Conservation (phyloP, 768 basidiomycete genomes). For the Tricholoma sp. region DNA sequence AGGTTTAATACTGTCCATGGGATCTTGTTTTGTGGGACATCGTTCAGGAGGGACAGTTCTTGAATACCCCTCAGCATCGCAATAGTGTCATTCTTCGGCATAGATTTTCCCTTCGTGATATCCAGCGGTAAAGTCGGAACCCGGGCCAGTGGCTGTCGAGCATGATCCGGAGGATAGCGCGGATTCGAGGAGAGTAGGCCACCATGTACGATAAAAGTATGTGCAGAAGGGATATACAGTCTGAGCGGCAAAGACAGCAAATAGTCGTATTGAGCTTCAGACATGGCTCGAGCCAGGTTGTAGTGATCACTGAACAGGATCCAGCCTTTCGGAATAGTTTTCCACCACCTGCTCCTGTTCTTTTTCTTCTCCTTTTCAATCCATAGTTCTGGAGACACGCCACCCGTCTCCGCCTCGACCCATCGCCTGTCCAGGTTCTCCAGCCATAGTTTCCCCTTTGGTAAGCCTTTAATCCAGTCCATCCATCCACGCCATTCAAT, state of each 20-base stretch:
- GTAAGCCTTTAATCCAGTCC: constrained; percentile 59
- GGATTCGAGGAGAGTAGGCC: constrained; percentile 78
- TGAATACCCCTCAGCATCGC: constrained; percentile 48
- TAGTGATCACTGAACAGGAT: constrained; percentile 74
- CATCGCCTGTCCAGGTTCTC: constrained; percentile 40
- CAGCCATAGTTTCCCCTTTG: constrained; percentile 55
- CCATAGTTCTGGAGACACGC: constrained; percentile 37
- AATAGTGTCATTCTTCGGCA: constrained; percentile 12
- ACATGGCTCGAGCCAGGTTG: constrained; percentile 63
- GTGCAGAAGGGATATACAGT: constrained; percentile 70
- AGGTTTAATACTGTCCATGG: constrained; percentile 79
- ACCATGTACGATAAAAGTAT: constrained; percentile 77
- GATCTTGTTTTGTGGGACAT: constrained; percentile 71
- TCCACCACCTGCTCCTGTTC: constrained; percentile 37
- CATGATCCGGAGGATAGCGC: constrained; percentile 38
- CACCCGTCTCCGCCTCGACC: constrained; percentile 25
- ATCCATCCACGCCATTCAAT: constrained; percentile 90
- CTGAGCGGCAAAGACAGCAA: constrained; percentile 68
- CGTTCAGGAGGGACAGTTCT: constrained; percentile 59
- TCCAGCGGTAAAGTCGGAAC: constrained; percentile 36
- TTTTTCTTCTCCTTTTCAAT: constrained; percentile 25
- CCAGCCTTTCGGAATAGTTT: constrained; percentile 63
- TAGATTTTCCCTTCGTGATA: constrained; percentile 1
- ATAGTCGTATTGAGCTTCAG: constrained; percentile 62
- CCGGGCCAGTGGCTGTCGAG: constrained; percentile 67